Conservation (phyloP, 1,284 basidiomycete species). For the Apiotrichum mycotoxinovorans region DNA sequence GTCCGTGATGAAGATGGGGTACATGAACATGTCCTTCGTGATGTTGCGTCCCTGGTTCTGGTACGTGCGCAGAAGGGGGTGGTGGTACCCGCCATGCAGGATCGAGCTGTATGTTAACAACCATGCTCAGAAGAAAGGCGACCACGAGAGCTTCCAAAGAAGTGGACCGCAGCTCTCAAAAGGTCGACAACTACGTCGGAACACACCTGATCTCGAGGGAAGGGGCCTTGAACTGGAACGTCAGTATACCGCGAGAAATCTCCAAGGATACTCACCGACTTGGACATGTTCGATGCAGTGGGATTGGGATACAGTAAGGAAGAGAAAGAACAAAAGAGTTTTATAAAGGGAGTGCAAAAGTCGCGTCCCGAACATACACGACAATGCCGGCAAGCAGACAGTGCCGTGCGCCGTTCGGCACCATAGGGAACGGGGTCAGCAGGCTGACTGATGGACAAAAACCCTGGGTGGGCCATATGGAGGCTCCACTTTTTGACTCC, state of each 20-base stretch:
- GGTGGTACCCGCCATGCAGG: constrained; percentile 87
- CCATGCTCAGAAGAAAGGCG: too few relatives aligned
- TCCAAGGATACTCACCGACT: background rate
- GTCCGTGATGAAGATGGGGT: constrained; percentile 94
- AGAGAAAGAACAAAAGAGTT: background rate
- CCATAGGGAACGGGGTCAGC: too few relatives aligned
- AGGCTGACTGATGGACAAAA: too few relatives aligned
- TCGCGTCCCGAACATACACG: too few relatives aligned
- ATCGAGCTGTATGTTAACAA: constrained; percentile 57
- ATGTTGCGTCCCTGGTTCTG: constrained; percentile 67
- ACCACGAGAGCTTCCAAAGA: too few relatives aligned
- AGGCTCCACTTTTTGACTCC: background rate
- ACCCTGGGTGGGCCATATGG: too few relatives aligned
- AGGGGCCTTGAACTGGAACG: constrained; percentile 25
- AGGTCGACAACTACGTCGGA: too few relatives aligned
- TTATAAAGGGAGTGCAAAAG: too few relatives aligned
- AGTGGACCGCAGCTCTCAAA: too few relatives aligned
- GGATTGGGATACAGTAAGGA: background rate
- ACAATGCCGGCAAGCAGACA: too few relatives aligned
- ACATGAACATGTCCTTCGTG: constrained; percentile 92
- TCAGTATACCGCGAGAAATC: constrained; percentile 1
- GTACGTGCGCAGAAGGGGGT: constrained; percentile 79
- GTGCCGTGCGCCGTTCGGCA: too few relatives aligned
- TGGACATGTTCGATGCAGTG: background rate
- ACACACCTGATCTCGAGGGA: constrained; percentile 27